phyloP scores from a whole-genome alignment of 805 yeast species.

The Sugiyamaella floridensis region DNA sequence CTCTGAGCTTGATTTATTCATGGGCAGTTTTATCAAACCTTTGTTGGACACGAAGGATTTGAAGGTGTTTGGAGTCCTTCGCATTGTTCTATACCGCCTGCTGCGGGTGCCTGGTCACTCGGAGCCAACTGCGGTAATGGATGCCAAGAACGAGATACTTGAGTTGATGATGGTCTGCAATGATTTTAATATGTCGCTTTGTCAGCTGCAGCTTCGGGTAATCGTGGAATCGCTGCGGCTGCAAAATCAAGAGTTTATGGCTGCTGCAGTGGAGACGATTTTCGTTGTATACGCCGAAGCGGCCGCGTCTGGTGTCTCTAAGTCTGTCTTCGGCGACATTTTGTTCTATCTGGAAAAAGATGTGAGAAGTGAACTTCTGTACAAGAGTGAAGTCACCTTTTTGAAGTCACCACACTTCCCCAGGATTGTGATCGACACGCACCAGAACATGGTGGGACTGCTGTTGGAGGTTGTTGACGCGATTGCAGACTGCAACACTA shows the following conservation, averaged over 20 bases:
- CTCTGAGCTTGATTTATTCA: constrained; percentile 7
- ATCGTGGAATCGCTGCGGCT: constrained; percentile 1
- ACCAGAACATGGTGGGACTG: constrained; percentile 9
- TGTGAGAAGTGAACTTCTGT: constrained; percentile 15
- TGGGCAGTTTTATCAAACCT: constrained; percentile 13
- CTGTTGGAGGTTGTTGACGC: constrained; percentile 23
- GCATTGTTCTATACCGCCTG: constrained; percentile 1
- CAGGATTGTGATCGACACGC: constrained; percentile 3
- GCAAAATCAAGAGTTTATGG: neutral
- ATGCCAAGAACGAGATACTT: constrained; percentile 4
- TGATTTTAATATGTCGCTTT: constrained; percentile 15
- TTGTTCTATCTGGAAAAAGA: constrained; percentile 11
- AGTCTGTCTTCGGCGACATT: constrained; percentile 20
- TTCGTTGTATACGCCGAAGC: constrained; percentile 1
- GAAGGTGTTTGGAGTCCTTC: neutral
- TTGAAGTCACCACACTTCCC: constrained; percentile 21
- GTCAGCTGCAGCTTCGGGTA: constrained; percentile 15
- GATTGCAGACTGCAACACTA: constrained; percentile 17
- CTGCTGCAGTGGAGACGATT: neutral
- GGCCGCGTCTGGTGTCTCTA: neutral
- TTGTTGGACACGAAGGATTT: constrained; percentile 7
- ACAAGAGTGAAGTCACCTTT: constrained; percentile 15
- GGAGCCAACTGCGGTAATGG: neutral
- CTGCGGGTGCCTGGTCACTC: neutral
- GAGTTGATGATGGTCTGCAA: constrained; percentile 6